Base-by-base conservation (phyloP, 129 eudicot genomes). In the Escallonia rubra region DNA sequence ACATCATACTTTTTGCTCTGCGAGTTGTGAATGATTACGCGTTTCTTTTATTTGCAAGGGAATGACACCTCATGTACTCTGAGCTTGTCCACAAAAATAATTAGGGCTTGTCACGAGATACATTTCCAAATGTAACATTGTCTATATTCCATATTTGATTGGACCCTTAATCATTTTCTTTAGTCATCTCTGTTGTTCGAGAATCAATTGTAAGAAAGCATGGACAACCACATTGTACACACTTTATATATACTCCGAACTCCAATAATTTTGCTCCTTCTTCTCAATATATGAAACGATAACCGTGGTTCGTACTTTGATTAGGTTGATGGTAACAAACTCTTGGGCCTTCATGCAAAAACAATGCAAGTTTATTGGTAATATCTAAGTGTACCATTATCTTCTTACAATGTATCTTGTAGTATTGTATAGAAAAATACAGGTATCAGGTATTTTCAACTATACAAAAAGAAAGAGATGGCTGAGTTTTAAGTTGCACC, bases 61-160 rank as follows among this genome's bases (percentile, higher is more conserved):
- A 8, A 34, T 54, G 5, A 54, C 59, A 12, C 14, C 34, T 54
- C 6, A 54, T 13, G 59, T 54, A 54, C 59, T 11, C 59, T 14
- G 23, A 54, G 59, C 59, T 3, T 54, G 14, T 3, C 13, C 6
- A 12, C 4, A 34, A 52, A 54, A 54, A 54, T 54, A 11, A 54
- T 54, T 65, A 67, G 61, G 71, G 61, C 41, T 54, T 39, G 71
- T 67, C 71, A 67, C 71, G 71, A 67, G 71, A 67, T 66, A 66
- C 70, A 39, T 66, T 66, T 50, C 70, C 49, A 38, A 66, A 10
- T 50, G 50, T 39, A 52, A 47, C n/a, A 66, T 2, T 47, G 66
- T 61, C 49, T 11, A 54, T 54, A 54, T 54, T 54, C 59, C 14
- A 54, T 23, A 23, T 23, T 23, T 54, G 59, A 54, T 54, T 54